Percentiles rank a stretch among this genome's conserved stretches.
These are phyloP conservation scores for Arabis alpina DNA, from an alignment of 345 rosid genomes.

Conservation along the genomic window DNA sequence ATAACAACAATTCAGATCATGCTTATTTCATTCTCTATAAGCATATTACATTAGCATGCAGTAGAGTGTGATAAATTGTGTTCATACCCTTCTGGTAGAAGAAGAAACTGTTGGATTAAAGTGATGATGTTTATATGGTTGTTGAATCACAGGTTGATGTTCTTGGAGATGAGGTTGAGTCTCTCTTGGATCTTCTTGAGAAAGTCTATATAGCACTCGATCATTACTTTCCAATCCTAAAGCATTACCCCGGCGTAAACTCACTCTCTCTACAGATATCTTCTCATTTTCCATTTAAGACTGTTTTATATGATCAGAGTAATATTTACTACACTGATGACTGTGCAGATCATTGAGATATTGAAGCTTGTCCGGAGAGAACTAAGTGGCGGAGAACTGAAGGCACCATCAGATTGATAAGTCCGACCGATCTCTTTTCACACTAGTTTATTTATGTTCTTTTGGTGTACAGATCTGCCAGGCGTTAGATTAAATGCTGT, in stretches of 20 bases:
- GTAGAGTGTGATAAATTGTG: background rate
- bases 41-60: background rate
- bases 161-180: slow-evolving; percentile 88
- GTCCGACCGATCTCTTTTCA: slow-evolving; percentile 1
- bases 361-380: slow-evolving; percentile 82
- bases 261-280: background rate
- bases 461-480: slow-evolving; percentile 34
- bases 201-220: slow-evolving; percentile 92
- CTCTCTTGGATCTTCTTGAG: slow-evolving; percentile 73
- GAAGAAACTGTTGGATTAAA: background rate
- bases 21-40: slow-evolving; percentile 6
- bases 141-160: slow-evolving; percentile 81
- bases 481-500: slow-evolving; percentile 12
- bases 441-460: slow-evolving; percentile 25
- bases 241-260: slow-evolving; percentile 93
- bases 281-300: background rate
- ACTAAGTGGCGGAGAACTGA: slow-evolving; percentile 73
- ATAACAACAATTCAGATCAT: too few relatives aligned
- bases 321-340: slow-evolving; percentile 1
- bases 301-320: slow-evolving; percentile 14
- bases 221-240: slow-evolving; percentile 87
- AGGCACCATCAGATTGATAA: slow-evolving; percentile 45
- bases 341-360: slow-evolving; percentile 77
- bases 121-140: slow-evolving; percentile 18
- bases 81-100: background rate